Evolutionary conservation across 495 filamentous ascomycete species (phyloP), one percentile per base, ranked within the genome.

Genomic region (Hyaloscypha hepaticicola): DNA sequence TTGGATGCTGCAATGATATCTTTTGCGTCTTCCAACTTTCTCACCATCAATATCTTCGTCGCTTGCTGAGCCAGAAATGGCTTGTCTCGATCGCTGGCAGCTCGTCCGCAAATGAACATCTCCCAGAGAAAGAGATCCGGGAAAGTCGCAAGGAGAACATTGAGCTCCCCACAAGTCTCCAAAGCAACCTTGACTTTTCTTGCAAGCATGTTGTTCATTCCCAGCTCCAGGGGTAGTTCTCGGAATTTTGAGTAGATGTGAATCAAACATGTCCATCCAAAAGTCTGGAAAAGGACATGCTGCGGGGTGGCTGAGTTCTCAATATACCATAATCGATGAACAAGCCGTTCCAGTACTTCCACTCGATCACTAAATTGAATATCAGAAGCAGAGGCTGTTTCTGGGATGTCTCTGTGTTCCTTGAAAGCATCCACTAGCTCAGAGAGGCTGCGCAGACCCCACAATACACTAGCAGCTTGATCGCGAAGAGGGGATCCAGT

Each of bases 91-190:
- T 22, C 12, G 34, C 61, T 49, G 22, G 67, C 67, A 0, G 63
- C 67, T 27, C 60, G 29, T 24, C 67, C 67, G 58, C 63, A 65
- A 7, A 64, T 53, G 45, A 70, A 66, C 63, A 70, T 65, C 55
- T 64, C 51, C 67, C 67, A 70, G 24, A 70, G 60, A 26, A 70
- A 19, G 21, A 66, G 38, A 33, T 70, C 67, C 51, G 31, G 67
- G 27, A 70, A 70, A 4, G 67, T 70, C 49, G 63, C 67, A 4
- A 70, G 51, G 4, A 70, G 60, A 48, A 70, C 64, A 51, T 66
- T 70, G 27, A 70, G 58, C 9, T 66, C 60, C 19, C 45, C 25
- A 31, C 64, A 60, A 14, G 27, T 8, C 31, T 70, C 64, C 22
- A 65, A 31, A 8, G 59, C 21, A 0, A 38, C 2, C 25, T 58